Evolutionary conservation across 345 rosid species (phyloP).

Genomic region (Ceriops decandra): DNA sequence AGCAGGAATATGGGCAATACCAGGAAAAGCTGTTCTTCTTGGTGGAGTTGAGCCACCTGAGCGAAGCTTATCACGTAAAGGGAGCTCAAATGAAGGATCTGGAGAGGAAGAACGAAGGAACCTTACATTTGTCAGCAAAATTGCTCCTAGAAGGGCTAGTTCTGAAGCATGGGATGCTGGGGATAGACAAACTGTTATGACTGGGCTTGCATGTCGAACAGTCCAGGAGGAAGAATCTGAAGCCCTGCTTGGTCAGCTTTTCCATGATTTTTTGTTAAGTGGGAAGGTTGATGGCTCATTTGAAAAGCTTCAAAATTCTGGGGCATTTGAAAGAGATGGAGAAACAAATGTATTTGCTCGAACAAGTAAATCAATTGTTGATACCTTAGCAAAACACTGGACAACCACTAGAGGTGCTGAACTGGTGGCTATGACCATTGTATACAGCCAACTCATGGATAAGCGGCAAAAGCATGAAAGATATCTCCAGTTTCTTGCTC

Average conservation of each 20-base stretch:
- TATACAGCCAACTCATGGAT: constrained; percentile 69
- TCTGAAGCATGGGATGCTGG: constrained; percentile 58
- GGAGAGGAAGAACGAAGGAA: constrained; percentile 58
- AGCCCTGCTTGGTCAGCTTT: constrained; percentile 76
- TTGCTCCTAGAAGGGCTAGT: constrained; percentile 62
- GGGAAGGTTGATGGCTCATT: constrained; percentile 63
- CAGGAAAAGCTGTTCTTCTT: constrained; percentile 74
- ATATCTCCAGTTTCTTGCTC: constrained; percentile 90
- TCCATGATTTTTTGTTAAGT: constrained; percentile 63
- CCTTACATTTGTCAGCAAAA: constrained; percentile 35
- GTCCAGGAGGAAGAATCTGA: constrained; percentile 90
- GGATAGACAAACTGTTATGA: constrained; percentile 48
- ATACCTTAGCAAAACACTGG: constrained; percentile 98
- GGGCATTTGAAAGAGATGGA: constrained; percentile 91
- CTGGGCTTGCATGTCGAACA: constrained; percentile 55
- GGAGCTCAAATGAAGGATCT: constrained; percentile 80
- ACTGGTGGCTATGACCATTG: constrained; percentile 66
- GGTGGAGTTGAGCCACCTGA: constrained; percentile 98
- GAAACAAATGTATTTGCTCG: constrained; percentile 78
- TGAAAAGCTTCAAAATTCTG: constrained; percentile 61
- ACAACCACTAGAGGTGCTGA: constrained; percentile 97
- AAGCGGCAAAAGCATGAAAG: constrained; percentile 88
- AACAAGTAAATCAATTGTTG: constrained; percentile 77
- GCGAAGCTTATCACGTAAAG: constrained; percentile 83
- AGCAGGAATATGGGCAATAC: constrained; percentile 98